phyloP scores from a whole-genome alignment of 768 basidiomycete genomes.

The Mycena capillaripes region DNA sequence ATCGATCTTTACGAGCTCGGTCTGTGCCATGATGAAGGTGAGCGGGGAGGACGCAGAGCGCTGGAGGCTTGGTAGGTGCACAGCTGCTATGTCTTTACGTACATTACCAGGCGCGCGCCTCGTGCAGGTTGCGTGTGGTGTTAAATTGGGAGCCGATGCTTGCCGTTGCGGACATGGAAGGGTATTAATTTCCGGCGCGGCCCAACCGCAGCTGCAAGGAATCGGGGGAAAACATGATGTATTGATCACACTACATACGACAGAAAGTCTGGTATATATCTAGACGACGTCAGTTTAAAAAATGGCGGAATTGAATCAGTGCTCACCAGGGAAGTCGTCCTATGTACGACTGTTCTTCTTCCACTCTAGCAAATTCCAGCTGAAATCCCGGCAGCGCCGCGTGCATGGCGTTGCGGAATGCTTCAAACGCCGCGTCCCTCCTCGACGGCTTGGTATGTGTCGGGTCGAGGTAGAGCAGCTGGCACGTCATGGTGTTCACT shows the following conservation, averaged over 20 bases:
- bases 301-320: not conserved
- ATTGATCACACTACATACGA: too few species aligned
- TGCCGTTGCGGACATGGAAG: too few species aligned
- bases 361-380: not conserved
- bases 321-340: not conserved
- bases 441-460: not conserved
- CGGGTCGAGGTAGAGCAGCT: conserved; percentile 7
- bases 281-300: too few species aligned
- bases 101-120: not conserved
- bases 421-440: not conserved
- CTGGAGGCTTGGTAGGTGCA: not conserved
- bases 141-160: not conserved
- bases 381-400: conserved; percentile 1
- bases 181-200: too few species aligned
- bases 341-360: not conserved
- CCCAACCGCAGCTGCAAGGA: too few species aligned
- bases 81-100: not conserved
- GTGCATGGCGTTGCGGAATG: not conserved
- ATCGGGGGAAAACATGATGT: too few species aligned
- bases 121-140: not conserved
- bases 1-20: not conserved
- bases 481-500: not conserved
- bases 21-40: not conserved
- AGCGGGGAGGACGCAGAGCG: not conserved
- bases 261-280: too few species aligned